These are phyloP conservation scores for Gossypium schwendimanii DNA, from an alignment of 441 rosid species.

Conservation along the genomic window DNA sequence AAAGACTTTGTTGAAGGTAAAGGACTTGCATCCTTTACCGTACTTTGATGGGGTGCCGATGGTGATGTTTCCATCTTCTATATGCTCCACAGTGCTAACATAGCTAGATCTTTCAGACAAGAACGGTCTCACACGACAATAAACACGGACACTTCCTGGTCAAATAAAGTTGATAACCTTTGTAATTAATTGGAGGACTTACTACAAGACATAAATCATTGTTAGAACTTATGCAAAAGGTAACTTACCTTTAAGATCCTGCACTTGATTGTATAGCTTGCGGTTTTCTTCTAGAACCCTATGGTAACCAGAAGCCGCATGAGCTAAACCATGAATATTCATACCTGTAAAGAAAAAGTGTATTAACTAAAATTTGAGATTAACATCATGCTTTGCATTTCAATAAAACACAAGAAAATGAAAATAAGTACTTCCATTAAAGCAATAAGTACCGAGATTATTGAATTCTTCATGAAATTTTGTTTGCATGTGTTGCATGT, in stretches of 20 bases:
- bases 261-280: conserved; percentile 60
- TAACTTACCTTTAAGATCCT: conserved; percentile 80
- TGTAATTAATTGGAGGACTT: conserved; percentile 7
- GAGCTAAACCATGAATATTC: conserved; percentile 49
- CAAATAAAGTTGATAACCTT: conserved; percentile 14
- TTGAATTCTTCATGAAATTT: conserved; percentile 77
- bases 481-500: conserved; percentile 77
- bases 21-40: conserved; percentile 69
- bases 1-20: conserved; percentile 88
- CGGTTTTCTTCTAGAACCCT: conserved; percentile 69
- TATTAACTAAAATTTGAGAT: conserved; percentile 7
- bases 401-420: not conserved
- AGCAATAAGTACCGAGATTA: conserved; percentile 53
- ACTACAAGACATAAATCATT: conserved; percentile 1
- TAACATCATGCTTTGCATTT: not conserved
- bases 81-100: conserved; percentile 52
- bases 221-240: not conserved
- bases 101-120: conserved; percentile 51
- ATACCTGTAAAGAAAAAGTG: conserved; percentile 38
- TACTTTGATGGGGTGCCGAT: conserved; percentile 67
- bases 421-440: not conserved
- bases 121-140: conserved; percentile 93
- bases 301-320: conserved; percentile 62
- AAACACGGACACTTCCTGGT: conserved; percentile 86
- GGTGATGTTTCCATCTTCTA: conserved; percentile 63